A percentile compares a stretch with the other conserved stretches of the same genome.
These are phyloP conservation scores for Ceratocystis papillata DNA, from an alignment of 2,329 filamentous ascomycete genomes.

Conservation along the genomic window DNA sequence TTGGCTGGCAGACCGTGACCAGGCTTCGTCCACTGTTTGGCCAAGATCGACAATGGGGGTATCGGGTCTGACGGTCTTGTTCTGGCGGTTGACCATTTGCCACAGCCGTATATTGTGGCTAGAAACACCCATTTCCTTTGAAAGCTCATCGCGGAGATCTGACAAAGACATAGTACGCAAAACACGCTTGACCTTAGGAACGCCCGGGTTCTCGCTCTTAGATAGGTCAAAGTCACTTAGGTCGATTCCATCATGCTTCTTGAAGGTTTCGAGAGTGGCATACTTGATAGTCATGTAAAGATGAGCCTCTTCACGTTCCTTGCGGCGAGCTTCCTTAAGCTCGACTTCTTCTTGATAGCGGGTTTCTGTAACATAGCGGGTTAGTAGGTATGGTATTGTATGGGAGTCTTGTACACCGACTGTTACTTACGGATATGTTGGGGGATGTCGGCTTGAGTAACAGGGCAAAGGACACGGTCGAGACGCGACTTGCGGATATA, in stretches of 20 bases:
- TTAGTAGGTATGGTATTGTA: neutral
- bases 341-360: constrained; percentile 74
- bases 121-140: constrained; percentile 56
- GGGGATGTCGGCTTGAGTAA: constrained; percentile 69
- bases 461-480: constrained; percentile 69
- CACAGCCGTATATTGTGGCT: constrained; percentile 68
- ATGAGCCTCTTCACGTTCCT: constrained; percentile 88
- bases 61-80: constrained; percentile 89
- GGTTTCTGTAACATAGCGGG: constrained; percentile 40
- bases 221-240: constrained; percentile 50
- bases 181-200: constrained; percentile 61
- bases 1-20: constrained; percentile 42
- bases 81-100: constrained; percentile 98
- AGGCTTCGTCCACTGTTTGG: constrained; percentile 65
- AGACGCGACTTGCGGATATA: constrained; percentile 82
- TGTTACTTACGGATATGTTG: constrained; percentile 24
- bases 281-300: constrained; percentile 79
- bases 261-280: constrained; percentile 72
- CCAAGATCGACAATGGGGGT: constrained; percentile 68
- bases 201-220: constrained; percentile 40
- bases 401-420: neutral
- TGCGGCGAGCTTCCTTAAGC: constrained; percentile 62
- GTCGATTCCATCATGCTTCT: constrained; percentile 72
- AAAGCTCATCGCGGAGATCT: constrained; percentile 62
- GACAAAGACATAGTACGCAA: constrained; percentile 64